Evolutionary conservation across 495 filamentous ascomycete genomes (phyloP).

Genomic region (Evansstolkia leycettana): DNA sequence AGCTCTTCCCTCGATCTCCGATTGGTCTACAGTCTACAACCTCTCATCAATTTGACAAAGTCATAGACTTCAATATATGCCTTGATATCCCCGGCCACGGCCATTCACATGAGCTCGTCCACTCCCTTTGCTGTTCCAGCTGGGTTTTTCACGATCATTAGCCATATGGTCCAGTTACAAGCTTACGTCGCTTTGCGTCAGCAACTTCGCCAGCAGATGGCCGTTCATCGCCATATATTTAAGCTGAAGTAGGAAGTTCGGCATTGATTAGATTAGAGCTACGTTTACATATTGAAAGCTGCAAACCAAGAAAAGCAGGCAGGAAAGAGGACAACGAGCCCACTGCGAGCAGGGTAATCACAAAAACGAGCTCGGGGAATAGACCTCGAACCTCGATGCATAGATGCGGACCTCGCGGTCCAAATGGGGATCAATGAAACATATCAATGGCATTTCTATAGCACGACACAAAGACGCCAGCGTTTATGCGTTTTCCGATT

Average conservation of each 20-base stretch:
- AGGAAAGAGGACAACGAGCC: background rate
- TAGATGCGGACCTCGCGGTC: slow-evolving; percentile 1
- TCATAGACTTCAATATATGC: slow-evolving; percentile 29
- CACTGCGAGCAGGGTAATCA: no score
- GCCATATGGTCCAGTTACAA: slow-evolving; percentile 13
- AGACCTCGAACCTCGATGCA: slow-evolving; percentile 1
- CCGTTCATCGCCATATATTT: no score
- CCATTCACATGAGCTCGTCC: slow-evolving; percentile 28
- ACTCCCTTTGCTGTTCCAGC: slow-evolving; percentile 28
- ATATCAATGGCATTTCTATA: slow-evolving; percentile 15
- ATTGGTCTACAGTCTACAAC: slow-evolving; percentile 24
- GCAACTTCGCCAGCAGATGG: no score
- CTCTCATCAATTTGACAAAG: slow-evolving; percentile 27
- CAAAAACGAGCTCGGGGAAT: no score
- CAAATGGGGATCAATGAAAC: slow-evolving; percentile 9
- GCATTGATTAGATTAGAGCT: no score
- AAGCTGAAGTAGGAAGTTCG: no score
- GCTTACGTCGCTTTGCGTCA: no score
- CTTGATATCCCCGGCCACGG: slow-evolving; percentile 23
- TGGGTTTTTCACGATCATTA: slow-evolving; percentile 30
- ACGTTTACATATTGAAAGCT: no score
- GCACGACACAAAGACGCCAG: slow-evolving; percentile 21
- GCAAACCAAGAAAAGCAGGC: no score
- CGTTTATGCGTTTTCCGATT: slow-evolving; percentile 34
- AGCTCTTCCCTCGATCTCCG: slow-evolving; percentile 29